phyloP scores from a whole-genome alignment of 106 monocot species.

The Vanilla planifolia region DNA sequence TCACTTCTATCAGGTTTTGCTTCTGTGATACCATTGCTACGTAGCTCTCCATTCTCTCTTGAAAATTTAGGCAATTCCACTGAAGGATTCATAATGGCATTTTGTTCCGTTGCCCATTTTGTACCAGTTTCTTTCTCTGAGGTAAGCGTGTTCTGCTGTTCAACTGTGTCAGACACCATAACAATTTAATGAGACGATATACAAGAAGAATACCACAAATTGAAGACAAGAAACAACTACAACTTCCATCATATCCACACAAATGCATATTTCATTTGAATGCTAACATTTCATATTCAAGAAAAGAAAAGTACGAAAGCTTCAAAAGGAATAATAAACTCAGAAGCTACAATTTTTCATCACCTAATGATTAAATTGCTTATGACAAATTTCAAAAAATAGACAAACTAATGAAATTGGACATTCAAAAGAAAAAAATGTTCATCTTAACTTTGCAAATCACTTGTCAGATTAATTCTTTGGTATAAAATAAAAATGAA shows the following conservation, averaged over 20 bases:
- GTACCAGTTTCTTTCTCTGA: slow-evolving; percentile 22
- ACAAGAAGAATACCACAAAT: neutral
- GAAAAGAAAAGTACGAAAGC: too few relatives aligned
- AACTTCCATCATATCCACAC: too few relatives aligned
- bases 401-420: neutral
- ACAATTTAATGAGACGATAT: neutral
- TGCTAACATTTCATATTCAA: too few relatives aligned
- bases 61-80: slow-evolving; percentile 25
- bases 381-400: too few relatives aligned
- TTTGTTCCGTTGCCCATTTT: slow-evolving; percentile 15
- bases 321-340: too few relatives aligned
- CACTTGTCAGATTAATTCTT: too few relatives aligned
- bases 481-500: too few relatives aligned
- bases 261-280: too few relatives aligned
- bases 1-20: slow-evolving; percentile 33
- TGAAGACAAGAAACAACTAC: neutral
- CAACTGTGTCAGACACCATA: too few relatives aligned
- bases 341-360: too few relatives aligned
- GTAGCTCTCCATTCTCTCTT: slow-evolving; percentile 56
- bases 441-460: neutral
- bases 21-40: slow-evolving; percentile 52
- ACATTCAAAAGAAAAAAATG: slow-evolving; percentile 2
- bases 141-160: slow-evolving; percentile 9
- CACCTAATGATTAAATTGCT: too few relatives aligned
- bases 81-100: slow-evolving; percentile 14